Conservation (phyloP, 2,329 filamentous ascomycete species). For the Alternaria sp. region DNA sequence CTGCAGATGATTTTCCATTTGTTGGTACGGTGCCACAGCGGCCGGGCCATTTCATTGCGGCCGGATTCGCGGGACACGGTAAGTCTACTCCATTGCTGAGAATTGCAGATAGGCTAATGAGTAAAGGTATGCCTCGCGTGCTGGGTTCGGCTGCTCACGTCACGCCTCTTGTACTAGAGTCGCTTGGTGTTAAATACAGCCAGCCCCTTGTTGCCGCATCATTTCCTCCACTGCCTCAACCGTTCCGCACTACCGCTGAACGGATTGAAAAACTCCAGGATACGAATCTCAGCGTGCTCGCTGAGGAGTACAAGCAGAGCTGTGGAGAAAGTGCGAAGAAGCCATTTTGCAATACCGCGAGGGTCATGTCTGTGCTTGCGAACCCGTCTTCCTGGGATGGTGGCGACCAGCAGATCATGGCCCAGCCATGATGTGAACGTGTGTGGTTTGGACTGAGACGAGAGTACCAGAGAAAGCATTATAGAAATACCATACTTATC, state of each 20-base stretch:
- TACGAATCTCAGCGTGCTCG: conserved; percentile 3
- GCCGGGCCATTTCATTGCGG: conserved; percentile 14
- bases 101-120: neutral
- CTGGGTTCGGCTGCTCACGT: conserved; percentile 17
- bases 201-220: conserved; percentile 10
- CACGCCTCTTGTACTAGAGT: conserved; percentile 16
- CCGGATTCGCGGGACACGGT: conserved; percentile 22
- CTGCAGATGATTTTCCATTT: conserved; percentile 19
- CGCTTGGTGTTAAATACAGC: conserved; percentile 12
- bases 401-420: neutral
- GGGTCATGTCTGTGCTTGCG: neutral
- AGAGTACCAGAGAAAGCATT: neutral
- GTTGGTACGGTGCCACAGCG: conserved; percentile 15
- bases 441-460: neutral
- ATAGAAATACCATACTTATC: neutral
- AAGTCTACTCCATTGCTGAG: neutral
- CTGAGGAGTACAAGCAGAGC: neutral
- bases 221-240: conserved; percentile 16
- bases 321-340: conserved; percentile 17
- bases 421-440: neutral
- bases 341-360: conserved; percentile 16
- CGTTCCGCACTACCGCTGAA: conserved; percentile 15
- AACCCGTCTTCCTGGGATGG: neutral
- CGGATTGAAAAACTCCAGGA: conserved; percentile 15
- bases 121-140: conserved; percentile 15